Evolutionary conservation across 345 rosid species (phyloP).

Genomic region (Psidium friedrichsthalianum): DNA sequence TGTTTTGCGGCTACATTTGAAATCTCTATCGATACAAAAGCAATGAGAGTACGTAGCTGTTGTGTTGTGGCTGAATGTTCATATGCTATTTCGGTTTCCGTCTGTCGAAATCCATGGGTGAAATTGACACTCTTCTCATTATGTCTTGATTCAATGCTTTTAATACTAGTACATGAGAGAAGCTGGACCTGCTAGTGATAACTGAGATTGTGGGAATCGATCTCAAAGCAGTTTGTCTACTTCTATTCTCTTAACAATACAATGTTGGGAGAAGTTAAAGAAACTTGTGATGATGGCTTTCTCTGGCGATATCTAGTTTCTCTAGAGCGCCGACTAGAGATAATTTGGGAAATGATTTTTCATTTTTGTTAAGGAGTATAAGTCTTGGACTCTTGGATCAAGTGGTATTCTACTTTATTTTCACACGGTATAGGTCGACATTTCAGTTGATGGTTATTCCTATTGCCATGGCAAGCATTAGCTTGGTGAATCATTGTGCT

Average conservation of each 20-base stretch:
- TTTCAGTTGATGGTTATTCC: neutral
- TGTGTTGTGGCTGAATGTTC: neutral
- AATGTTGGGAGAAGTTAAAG: neutral
- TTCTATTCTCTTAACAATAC: neutral
- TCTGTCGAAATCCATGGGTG: neutral
- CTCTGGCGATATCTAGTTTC: neutral
- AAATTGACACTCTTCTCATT: neutral
- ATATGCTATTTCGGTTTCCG: neutral
- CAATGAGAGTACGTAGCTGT: no score
- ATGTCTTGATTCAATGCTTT: neutral
- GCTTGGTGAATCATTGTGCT: neutral
- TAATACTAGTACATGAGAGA: neutral
- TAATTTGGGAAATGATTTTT: neutral
- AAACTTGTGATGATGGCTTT: neutral
- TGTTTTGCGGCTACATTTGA: neutral
- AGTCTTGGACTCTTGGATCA: neutral
- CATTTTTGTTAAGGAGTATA: neutral
- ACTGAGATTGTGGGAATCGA: neutral
- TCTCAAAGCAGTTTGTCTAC: neutral
- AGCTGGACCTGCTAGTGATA: neutral
- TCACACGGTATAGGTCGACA: neutral
- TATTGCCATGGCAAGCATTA: neutral
- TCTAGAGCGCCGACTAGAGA: neutral
- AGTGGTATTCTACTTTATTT: neutral
- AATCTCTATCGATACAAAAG: neutral